Percentiles rank a stretch among this genome's conserved stretches.
Evolutionary conservation across 139 green algal genomes (phyloP).

Genomic region (Astrephomene gubernaculifera): DNA sequence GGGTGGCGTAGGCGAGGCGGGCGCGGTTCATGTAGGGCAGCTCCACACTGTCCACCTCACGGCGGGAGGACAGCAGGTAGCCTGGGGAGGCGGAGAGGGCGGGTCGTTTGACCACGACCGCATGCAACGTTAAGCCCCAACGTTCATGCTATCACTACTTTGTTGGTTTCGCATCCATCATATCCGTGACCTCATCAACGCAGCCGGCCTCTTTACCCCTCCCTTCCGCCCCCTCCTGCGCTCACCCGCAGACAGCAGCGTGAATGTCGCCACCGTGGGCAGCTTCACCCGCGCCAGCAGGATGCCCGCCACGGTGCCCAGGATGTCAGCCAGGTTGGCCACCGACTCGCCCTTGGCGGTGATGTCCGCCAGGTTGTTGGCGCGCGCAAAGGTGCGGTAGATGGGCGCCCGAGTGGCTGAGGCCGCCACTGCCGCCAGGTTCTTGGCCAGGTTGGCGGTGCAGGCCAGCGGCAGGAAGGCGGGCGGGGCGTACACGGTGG

Average conservation of each 20-base stretch:
- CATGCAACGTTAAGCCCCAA: no score
- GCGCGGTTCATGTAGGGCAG: slow-evolving; percentile 90
- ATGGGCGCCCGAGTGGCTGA: slow-evolving; percentile 86
- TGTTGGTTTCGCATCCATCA: no score
- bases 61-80: slow-evolving; percentile 55
- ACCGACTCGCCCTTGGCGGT: slow-evolving; percentile 88
- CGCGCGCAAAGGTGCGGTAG: slow-evolving; percentile 86
- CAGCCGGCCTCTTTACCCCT: not conserved
- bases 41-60: slow-evolving; percentile 84
- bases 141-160: no score
- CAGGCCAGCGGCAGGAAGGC: slow-evolving; percentile 89
- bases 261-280: slow-evolving; percentile 76
- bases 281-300: slow-evolving; percentile 39
- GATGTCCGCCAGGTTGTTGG: slow-evolving; percentile 74
- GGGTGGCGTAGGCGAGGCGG: slow-evolving; percentile 57
- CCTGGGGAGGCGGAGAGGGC: not conserved
- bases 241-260: slow-evolving; percentile 67
- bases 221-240: not conserved
- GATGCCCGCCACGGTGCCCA: slow-evolving; percentile 77
- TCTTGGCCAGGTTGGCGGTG: slow-evolving; percentile 88
- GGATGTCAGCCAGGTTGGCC: slow-evolving; percentile 89
- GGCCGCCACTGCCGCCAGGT: slow-evolving; percentile 81
- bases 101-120: no score
- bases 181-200: no score
- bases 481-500: slow-evolving; percentile 73